Evolutionary conservation across 768 basidiomycete species (phyloP).

Genomic region (Crepidotus variabilis): DNA sequence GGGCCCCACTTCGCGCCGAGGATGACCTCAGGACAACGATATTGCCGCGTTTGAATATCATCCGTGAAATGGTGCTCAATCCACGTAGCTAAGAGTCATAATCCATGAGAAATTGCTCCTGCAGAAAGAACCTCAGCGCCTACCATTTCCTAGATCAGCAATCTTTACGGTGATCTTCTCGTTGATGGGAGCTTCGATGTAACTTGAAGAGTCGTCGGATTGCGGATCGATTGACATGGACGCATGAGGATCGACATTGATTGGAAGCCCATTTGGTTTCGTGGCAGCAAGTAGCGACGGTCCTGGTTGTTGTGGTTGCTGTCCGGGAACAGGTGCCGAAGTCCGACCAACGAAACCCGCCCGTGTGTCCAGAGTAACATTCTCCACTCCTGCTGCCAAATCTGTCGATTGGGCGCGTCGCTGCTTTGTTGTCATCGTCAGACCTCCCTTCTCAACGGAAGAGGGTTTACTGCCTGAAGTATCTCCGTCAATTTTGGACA

Average conservation of each 20-base stretch:
- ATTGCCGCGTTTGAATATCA: conserved; percentile 97
- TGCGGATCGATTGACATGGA: conserved; percentile 32
- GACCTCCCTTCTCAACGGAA: conserved; percentile 15
- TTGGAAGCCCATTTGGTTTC: background rate
- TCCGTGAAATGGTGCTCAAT: conserved; percentile 97
- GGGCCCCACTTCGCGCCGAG: conserved; percentile 94
- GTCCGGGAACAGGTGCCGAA: conserved; percentile 23
- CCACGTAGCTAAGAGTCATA: conserved; percentile 61
- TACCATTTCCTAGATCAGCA: conserved; percentile 95
- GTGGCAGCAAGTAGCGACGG: conserved; percentile 4
- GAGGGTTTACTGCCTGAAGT: conserved; percentile 21
- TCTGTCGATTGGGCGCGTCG: conserved; percentile 27
- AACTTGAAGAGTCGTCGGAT: conserved; percentile 25
- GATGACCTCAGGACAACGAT: conserved; percentile 96
- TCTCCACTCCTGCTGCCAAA: conserved; percentile 34
- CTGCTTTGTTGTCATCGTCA: conserved; percentile 13
- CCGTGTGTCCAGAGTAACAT: conserved; percentile 34
- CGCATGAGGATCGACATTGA: conserved; percentile 12
- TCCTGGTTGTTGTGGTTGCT: conserved; percentile 2
- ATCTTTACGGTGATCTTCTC: conserved; percentile 94
- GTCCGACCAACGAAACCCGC: conserved; percentile 24
- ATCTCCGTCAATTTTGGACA: conserved; percentile 79
- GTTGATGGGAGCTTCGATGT: conserved; percentile 17
- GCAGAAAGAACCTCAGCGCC: conserved; percentile 16
- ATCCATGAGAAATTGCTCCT: background rate